Percentiles rank a stretch among this genome's conserved stretches.
Conservation (phyloP, 1,284 basidiomycete genomes). For the Heterobasidion irregulare region DNA sequence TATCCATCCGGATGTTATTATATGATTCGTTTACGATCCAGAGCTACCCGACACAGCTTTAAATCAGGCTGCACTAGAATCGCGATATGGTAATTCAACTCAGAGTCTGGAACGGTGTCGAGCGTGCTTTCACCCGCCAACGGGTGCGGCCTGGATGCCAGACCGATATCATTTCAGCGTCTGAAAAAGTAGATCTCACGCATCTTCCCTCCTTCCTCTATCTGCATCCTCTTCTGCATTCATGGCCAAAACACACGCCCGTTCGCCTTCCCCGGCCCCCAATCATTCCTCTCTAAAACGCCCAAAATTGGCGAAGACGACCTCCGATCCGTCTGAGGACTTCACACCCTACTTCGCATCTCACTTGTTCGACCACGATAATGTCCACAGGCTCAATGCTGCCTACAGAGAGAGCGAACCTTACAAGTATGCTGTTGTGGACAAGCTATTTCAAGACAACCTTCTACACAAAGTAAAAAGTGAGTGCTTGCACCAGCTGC, state of each 20-base stretch:
- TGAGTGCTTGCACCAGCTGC: slow-evolving; percentile 79
- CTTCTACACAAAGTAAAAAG: slow-evolving; percentile 72
- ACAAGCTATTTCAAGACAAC: slow-evolving; percentile 80
- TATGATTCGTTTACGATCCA: too few relatives aligned
- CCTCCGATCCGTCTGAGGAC: slow-evolving; percentile 16
- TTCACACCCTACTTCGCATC: slow-evolving; percentile 37
- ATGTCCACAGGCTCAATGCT: slow-evolving; percentile 43
- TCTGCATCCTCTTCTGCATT: background rate
- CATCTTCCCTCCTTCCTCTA: background rate
- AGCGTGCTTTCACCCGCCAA: too few relatives aligned
- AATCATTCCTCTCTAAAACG: slow-evolving; percentile 6
- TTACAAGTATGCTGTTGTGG: slow-evolving; percentile 81
- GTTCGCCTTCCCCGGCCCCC: slow-evolving; percentile 20
- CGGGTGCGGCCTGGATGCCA: too few relatives aligned
- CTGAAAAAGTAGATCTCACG: too few relatives aligned
- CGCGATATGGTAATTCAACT: too few relatives aligned
- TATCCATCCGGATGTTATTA: too few relatives aligned
- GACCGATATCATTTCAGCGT: too few relatives aligned
- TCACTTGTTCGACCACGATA: slow-evolving; percentile 47
- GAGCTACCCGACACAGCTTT: too few relatives aligned
- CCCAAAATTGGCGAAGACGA: background rate
- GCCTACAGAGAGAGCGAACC: slow-evolving; percentile 60
- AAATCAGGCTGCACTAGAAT: too few relatives aligned
- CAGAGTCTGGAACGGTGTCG: too few relatives aligned
- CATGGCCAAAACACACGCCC: slow-evolving; percentile 20